These are phyloP conservation scores for Monotropa hypopitys DNA, from an alignment of 179 eudicot species.

Conservation along the genomic window DNA sequence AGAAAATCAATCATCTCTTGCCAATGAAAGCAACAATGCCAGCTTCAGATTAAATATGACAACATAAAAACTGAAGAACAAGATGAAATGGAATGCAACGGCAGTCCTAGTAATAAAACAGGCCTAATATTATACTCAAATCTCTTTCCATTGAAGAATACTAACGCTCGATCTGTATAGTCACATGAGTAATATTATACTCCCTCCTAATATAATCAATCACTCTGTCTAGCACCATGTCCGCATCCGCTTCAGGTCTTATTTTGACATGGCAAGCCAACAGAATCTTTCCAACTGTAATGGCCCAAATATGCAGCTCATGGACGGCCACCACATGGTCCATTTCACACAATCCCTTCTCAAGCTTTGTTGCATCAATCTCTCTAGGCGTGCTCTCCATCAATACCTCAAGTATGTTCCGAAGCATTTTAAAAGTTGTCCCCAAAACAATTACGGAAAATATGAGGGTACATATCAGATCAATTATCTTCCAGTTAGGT, in stretches of 20 bases:
- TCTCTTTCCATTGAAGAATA: not conserved
- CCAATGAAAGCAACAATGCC: too few relatives aligned
- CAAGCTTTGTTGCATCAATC: constrained; percentile 62
- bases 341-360: constrained; percentile 51
- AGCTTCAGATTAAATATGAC: too few relatives aligned
- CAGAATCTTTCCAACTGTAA: constrained; percentile 66
- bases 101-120: not conserved
- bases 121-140: not conserved
- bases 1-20: not conserved
- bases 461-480: constrained; percentile 62
- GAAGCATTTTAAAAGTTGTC: constrained; percentile 58
- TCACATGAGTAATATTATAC: constrained; percentile 66
- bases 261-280: constrained; percentile 76
- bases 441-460: constrained; percentile 51
- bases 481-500: constrained; percentile 74
- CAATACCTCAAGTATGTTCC: constrained; percentile 57
- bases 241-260: constrained; percentile 56
- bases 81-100: not conserved
- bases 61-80: not conserved
- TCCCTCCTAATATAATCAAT: constrained; percentile 47
- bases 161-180: constrained; percentile 47
- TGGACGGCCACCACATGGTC: constrained; percentile 66
- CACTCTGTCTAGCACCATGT: constrained; percentile 50
- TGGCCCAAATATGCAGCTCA: constrained; percentile 86
- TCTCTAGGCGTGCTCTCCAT: constrained; percentile 93